phyloP scores from a whole-genome alignment of 192 early-diverging fungal species.

The Rhizoclosmatium sp. region DNA sequence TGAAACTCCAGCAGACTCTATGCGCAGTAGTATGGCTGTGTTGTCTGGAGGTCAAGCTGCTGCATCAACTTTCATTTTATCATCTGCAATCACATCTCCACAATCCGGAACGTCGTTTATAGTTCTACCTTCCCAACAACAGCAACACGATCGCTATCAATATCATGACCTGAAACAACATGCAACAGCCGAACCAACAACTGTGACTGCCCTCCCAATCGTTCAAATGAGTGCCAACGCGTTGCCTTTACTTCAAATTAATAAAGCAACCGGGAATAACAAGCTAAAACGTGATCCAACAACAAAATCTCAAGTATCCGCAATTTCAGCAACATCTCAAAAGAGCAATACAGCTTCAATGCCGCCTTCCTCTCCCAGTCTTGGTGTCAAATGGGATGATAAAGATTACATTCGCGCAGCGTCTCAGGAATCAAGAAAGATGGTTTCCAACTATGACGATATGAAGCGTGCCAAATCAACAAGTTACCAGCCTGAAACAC shows the following conservation, averaged over 20 bases:
- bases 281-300: neutral
- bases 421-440: neutral
- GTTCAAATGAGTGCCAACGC: neutral
- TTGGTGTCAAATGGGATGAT: neutral
- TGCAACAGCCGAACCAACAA: neutral
- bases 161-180: constrained; percentile 2
- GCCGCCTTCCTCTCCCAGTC: neutral
- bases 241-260: neutral
- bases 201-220: neutral
- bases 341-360: neutral
- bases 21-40: constrained; percentile 23
- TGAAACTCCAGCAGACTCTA: constrained; percentile 21
- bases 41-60: neutral
- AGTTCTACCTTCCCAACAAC: neutral
- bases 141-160: constrained; percentile 24
- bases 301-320: neutral
- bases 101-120: neutral
- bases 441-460: neutral
- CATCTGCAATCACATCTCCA: constrained; percentile 3
- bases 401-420: neutral
- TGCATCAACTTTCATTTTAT: neutral
- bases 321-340: neutral
- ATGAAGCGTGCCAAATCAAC: constrained; percentile 14
- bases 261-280: neutral
- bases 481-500: neutral